Conservation (phyloP, 2,329 filamentous ascomycete genomes). For the Fusarium kyushuense region DNA sequence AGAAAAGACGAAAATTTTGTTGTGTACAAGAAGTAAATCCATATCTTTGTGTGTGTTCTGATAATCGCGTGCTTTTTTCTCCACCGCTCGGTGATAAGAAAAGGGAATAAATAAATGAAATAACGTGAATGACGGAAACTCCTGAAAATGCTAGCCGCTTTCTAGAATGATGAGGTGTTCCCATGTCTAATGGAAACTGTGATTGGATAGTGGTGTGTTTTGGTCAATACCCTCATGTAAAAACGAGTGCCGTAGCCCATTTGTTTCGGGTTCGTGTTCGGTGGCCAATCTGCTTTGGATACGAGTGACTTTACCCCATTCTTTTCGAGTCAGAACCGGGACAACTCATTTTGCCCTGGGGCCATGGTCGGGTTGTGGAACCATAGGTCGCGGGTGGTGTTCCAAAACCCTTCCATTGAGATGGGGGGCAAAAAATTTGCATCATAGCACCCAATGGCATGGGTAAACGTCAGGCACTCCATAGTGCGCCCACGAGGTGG, state of each 20-base stretch:
- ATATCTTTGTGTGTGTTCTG: slow-evolving; percentile 33
- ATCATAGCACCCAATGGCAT: slow-evolving; percentile 46
- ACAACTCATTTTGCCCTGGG: slow-evolving; percentile 20
- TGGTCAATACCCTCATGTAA: slow-evolving; percentile 21
- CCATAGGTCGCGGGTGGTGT: slow-evolving; percentile 32
- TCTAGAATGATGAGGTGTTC: slow-evolving; percentile 41
- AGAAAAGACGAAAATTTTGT: slow-evolving; percentile 13
- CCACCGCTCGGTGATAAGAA: slow-evolving; percentile 36
- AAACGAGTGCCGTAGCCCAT: slow-evolving; percentile 28
- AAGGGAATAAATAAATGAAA: slow-evolving; percentile 34
- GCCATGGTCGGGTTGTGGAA: slow-evolving; percentile 39
- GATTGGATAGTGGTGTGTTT: slow-evolving; percentile 28
- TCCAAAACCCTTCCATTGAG: slow-evolving; percentile 47
- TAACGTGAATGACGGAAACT: slow-evolving; percentile 39
- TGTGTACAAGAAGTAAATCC: slow-evolving; percentile 38
- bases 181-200: slow-evolving; percentile 40
- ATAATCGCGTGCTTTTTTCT: slow-evolving; percentile 36
- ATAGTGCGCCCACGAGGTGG: slow-evolving; percentile 29
- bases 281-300: slow-evolving; percentile 11
- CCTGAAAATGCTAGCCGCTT: slow-evolving; percentile 45
- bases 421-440: slow-evolving; percentile 46
- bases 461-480: slow-evolving; percentile 34
- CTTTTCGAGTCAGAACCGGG: slow-evolving; percentile 37
- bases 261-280: slow-evolving; percentile 38
- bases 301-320: slow-evolving; percentile 20